A percentile compares a stretch with the other conserved stretches of the same genome.
phyloP scores from a whole-genome alignment of 192 early-diverging fungal species.

The Funneliformis geosporum region DNA sequence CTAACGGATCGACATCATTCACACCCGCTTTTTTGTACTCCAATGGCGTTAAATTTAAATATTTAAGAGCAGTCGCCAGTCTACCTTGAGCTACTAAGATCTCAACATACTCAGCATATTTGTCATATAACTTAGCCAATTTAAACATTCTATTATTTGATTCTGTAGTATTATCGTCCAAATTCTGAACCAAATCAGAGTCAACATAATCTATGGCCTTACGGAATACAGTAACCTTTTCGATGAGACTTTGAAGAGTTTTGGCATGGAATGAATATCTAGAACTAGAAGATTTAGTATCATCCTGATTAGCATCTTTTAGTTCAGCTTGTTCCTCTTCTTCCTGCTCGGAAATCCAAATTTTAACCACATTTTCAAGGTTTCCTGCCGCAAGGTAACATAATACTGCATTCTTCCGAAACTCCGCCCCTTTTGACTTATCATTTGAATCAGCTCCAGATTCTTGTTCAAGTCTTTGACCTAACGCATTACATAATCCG shows the following conservation, averaged over 20 bases:
- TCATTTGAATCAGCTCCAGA: constrained; percentile 31
- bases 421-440: constrained; percentile 34
- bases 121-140: constrained; percentile 76
- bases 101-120: constrained; percentile 86
- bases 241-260: constrained; percentile 77
- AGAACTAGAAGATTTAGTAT: constrained; percentile 21
- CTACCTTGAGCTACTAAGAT: constrained; percentile 76
- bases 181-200: constrained; percentile 54
- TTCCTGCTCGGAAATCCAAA: constrained; percentile 75
- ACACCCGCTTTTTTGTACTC: constrained; percentile 48
- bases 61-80: constrained; percentile 70
- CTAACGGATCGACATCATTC: constrained; percentile 52
- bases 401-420: constrained; percentile 68
- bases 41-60: constrained; percentile 75
- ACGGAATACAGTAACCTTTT: constrained; percentile 92
- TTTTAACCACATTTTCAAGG: constrained; percentile 75
- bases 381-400: constrained; percentile 84
- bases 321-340: constrained; percentile 45
- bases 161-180: constrained; percentile 41
- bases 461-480: constrained; percentile 58
- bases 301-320: constrained; percentile 16
- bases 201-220: constrained; percentile 92
- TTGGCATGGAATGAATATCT: constrained; percentile 51
- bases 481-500: constrained; percentile 67
- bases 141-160: constrained; percentile 45